Percentiles rank a stretch among this genome's conserved stretches.
Conservation (phyloP, 306 rosid species). For the Begonia masoniana region DNA sequence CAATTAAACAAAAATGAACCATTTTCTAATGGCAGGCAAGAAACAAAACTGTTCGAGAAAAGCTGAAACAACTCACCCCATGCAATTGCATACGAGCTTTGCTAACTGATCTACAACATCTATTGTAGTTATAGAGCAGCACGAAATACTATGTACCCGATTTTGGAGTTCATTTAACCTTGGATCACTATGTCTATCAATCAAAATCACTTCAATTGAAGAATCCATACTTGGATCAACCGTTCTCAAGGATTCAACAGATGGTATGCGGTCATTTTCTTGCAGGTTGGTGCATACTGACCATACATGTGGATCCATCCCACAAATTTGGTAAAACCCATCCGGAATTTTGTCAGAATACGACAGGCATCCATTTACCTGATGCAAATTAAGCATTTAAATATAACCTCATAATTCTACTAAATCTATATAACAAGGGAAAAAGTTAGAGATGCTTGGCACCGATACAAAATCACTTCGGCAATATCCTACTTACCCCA, state of each 20-base stretch:
- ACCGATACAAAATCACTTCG: no score
- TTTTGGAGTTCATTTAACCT: slow-evolving; percentile 79
- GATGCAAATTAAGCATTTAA: slow-evolving; percentile 6
- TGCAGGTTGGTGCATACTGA: slow-evolving; percentile 71
- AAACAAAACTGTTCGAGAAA: neutral
- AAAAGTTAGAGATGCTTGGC: no score
- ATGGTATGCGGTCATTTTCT: slow-evolving; percentile 85
- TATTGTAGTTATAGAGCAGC: slow-evolving; percentile 49
- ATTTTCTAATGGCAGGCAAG: neutral
- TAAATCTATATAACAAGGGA: no score
- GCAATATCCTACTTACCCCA: no score
- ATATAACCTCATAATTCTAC: neutral
- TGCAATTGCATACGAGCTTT: slow-evolving; percentile 67
- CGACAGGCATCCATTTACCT: slow-evolving; percentile 97
- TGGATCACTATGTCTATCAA: slow-evolving; percentile 65
- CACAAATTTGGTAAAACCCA: slow-evolving; percentile 80
- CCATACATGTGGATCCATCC: slow-evolving; percentile 94
- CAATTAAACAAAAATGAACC: slow-evolving; percentile 34
- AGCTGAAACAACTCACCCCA: slow-evolving; percentile 70
- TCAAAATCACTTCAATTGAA: slow-evolving; percentile 71
- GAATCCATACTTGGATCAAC: slow-evolving; percentile 50
- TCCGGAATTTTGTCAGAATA: slow-evolving; percentile 83
- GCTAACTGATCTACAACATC: slow-evolving; percentile 95
- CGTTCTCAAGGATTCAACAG: slow-evolving; percentile 63
- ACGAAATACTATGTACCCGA: slow-evolving; percentile 46